Evolutionary conservation across 495 filamentous ascomycete species (phyloP).

Genomic region (Pseudomonodictys pantanalensis): DNA sequence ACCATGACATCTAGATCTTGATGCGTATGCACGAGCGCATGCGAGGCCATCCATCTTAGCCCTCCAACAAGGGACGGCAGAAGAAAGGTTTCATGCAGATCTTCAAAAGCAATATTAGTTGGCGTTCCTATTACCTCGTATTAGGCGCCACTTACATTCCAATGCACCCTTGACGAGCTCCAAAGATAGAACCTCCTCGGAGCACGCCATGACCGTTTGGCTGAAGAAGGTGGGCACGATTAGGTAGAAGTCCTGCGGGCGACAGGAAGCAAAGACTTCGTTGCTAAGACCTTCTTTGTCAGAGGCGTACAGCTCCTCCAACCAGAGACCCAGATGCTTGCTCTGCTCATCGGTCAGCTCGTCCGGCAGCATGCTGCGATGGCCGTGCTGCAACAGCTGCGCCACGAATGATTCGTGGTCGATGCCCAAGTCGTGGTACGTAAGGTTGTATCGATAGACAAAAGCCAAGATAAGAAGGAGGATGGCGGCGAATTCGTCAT

Average conservation of each 20-base stretch:
- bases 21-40: slow-evolving; percentile 66
- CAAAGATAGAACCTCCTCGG: slow-evolving; percentile 65
- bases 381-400: slow-evolving; percentile 67
- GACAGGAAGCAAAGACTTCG: slow-evolving; percentile 86
- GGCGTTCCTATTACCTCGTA: slow-evolving; percentile 2
- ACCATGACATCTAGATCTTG: slow-evolving; percentile 60
- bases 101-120: slow-evolving; percentile 40
- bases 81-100: slow-evolving; percentile 84
- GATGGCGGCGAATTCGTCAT: slow-evolving; percentile 92
- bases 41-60: slow-evolving; percentile 73
- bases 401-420: slow-evolving; percentile 69
- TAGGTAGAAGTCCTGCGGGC: slow-evolving; percentile 88
- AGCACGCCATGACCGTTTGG: slow-evolving; percentile 76
- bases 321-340: slow-evolving; percentile 77
- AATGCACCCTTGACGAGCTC: slow-evolving; percentile 83
- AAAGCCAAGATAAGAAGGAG: slow-evolving; percentile 79
- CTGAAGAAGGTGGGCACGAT: slow-evolving; percentile 87
- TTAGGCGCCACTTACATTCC: slow-evolving; percentile 62
- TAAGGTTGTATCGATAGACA: slow-evolving; percentile 77
- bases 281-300: slow-evolving; percentile 70
- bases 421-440: slow-evolving; percentile 63
- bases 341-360: slow-evolving; percentile 71
- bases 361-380: slow-evolving; percentile 58
- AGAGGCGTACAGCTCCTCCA: slow-evolving; percentile 78
- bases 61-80: slow-evolving; percentile 82